phyloP scores from a whole-genome alignment of 495 filamentous ascomycete species.

The Trichoderma orchidacearum region DNA sequence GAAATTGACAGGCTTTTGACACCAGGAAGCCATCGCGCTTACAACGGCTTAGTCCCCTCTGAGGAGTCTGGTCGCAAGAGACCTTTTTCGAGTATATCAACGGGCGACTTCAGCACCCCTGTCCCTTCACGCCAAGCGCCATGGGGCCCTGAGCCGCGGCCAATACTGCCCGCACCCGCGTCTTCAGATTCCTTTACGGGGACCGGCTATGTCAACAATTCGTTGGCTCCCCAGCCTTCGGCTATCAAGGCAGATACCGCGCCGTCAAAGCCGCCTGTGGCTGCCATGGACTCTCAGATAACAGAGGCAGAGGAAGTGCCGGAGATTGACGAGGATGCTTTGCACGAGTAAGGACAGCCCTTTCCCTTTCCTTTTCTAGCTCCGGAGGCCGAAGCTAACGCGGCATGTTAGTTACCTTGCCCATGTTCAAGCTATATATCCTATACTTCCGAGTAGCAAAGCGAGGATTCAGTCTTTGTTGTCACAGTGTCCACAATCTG shows the following conservation, averaged over 20 bases:
- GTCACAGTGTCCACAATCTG: slow-evolving; percentile 39
- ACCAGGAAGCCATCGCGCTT: neutral
- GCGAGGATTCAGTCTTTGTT: slow-evolving; percentile 46
- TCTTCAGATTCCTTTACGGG: slow-evolving; percentile 11
- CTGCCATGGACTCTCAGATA: slow-evolving; percentile 19
- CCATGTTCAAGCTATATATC: slow-evolving; percentile 59
- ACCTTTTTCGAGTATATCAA: slow-evolving; percentile 31
- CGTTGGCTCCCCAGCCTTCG: slow-evolving; percentile 22
- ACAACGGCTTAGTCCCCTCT: neutral
- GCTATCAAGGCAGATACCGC: slow-evolving; percentile 11
- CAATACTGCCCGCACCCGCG: slow-evolving; percentile 23
- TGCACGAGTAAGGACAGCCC: slow-evolving; percentile 6
- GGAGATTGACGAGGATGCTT: slow-evolving; percentile 28
- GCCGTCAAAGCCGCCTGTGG: slow-evolving; percentile 15
- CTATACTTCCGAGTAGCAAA: slow-evolving; percentile 56
- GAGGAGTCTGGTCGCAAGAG: slow-evolving; percentile 23
- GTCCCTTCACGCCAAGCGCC: slow-evolving; percentile 14
- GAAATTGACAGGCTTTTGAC: slow-evolving; percentile 11
- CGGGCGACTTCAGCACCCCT: slow-evolving; percentile 19
- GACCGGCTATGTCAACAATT: slow-evolving; percentile 24
- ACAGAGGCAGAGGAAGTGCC: slow-evolving; percentile 20
- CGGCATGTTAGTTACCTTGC: slow-evolving; percentile 46
- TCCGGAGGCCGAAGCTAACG: slow-evolving; percentile 15
- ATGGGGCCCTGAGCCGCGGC: slow-evolving; percentile 24
- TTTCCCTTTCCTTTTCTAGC: neutral